Percentiles rank a stretch among this genome's conserved stretches.
Conservation (phyloP, 1,139 yeast genomes). For the Kodamaea suecica region DNA sequence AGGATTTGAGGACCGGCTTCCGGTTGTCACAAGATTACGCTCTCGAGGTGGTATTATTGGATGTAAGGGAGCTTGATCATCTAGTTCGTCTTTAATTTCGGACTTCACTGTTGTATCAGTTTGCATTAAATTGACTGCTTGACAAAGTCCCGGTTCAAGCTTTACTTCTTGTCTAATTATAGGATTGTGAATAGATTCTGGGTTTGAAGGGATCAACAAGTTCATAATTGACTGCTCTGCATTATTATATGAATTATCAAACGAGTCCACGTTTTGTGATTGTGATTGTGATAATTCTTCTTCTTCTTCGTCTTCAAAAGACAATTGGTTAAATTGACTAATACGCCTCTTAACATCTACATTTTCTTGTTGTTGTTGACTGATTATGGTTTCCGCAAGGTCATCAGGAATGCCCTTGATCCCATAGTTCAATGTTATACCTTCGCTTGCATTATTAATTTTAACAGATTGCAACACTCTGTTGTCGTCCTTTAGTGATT, state of each 20-base stretch:
- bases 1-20: too few species aligned
- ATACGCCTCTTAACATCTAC: slow-evolving; percentile 5
- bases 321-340: slow-evolving; percentile 3
- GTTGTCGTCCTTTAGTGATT: slow-evolving; percentile 38
- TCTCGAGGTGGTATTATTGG: neutral
- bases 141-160: neutral
- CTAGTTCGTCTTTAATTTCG: neutral
- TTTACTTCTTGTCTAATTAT: neutral
- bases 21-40: too few species aligned
- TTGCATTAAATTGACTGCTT: neutral
- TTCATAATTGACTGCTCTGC: slow-evolving; percentile 46
- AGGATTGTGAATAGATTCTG: neutral
- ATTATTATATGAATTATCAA: slow-evolving; percentile 37
- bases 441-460: slow-evolving; percentile 24
- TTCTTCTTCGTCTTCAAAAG: slow-evolving; percentile 9
- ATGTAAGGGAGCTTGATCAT: neutral
- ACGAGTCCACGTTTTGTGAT: slow-evolving; percentile 25
- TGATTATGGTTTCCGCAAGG: slow-evolving; percentile 33
- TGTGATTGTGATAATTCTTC: slow-evolving; percentile 14
- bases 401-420: slow-evolving; percentile 44
- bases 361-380: slow-evolving; percentile 4
- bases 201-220: slow-evolving; percentile 22
- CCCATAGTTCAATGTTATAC: slow-evolving; percentile 42
- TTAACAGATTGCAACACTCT: slow-evolving; percentile 30
- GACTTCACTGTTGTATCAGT: neutral